phyloP scores from a whole-genome alignment of 768 basidiomycete genomes.

The Macrocybe gigantea region DNA sequence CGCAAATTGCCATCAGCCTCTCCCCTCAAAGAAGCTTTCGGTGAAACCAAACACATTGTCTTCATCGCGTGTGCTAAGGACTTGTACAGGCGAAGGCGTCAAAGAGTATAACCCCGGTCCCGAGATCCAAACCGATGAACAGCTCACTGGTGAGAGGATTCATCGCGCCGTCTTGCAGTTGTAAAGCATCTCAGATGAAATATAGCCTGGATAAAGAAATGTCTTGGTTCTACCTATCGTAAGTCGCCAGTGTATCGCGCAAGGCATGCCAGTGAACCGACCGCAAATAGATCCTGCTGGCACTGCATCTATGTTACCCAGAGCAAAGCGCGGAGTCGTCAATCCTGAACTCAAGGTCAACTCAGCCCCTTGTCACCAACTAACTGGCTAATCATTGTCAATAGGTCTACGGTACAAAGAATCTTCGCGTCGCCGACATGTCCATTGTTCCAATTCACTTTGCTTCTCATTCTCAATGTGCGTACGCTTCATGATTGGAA shows the following conservation, averaged over 20 bases:
- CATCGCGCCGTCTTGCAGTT: not conserved
- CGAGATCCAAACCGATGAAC: conserved; percentile 21
- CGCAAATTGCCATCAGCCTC: conserved; percentile 10
- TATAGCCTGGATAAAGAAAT: conserved; percentile 7
- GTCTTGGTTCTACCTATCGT: conserved; percentile 4
- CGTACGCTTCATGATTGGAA: conserved; percentile 2
- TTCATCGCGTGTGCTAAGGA: no score
- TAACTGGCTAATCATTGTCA: not conserved
- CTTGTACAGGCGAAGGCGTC: not conserved
- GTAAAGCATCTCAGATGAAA: conserved; percentile 7
- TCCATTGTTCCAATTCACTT: conserved; percentile 49
- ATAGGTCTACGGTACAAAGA: conserved; percentile 52
- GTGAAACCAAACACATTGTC: conserved; percentile 2
- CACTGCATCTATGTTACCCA: conserved; percentile 49
- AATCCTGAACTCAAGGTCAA: conserved; percentile 37
- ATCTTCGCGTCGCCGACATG: conserved; percentile 51
- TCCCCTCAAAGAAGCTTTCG: conserved; percentile 14
- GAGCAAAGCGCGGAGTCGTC: conserved; percentile 45
- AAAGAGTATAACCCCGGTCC: conserved; percentile 29
- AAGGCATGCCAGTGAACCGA: not conserved
- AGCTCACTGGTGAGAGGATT: conserved; percentile 21
- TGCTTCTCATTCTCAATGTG: conserved; percentile 40
- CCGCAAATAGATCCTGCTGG: conserved; percentile 35
- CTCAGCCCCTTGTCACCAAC: no score
- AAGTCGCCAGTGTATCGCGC: not conserved